Base-by-base conservation (phyloP, 2,329 filamentous ascomycete genomes). In the Aspergillus felis region DNA sequence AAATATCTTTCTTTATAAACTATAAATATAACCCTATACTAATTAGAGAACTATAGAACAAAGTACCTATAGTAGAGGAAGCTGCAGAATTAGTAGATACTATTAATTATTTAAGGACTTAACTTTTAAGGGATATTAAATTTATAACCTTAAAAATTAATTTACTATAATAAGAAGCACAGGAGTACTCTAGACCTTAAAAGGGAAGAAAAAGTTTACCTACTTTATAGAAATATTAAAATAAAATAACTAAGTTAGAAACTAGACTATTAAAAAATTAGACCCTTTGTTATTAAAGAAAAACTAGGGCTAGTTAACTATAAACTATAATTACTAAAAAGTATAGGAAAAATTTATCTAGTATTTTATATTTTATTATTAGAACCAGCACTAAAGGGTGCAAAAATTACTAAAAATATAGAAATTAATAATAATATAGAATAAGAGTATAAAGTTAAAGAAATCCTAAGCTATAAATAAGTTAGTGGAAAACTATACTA, bases 201-300 rank as follows among this genome's bases (percentile, higher is more conserved):
- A n/a, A 22, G 3, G 17, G 1, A 17, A 3, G 51, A 53, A 10
- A 57, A 57, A 41, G 46, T 50, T 42, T 57, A 49, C 32, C 46
- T 57, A 6, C 42, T 53, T 2, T 29, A 5, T 3, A 46, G 28
- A n/a, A 54, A 57, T 5, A 53, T 57, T 29, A 57, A 50, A 53
- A 57, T 17, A 3, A 50, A 53, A 20, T 8, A 8, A 53, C 51
- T 44, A 38, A 53, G 32, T 29, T 20, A 57, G 10, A 53, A 57
- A 53, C 32, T 53, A 1, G 44, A 57, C 12, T 12, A 57, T 10
- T 7, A 53, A 24, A 35, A 42, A 25, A 14, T 53, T 10, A 22
- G 50, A 53, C 50, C 28, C 8, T 57, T 57, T 17, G 20, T 2
- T 4, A 57, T 57, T 29, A 24, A 50, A 28, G 51, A 53, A 42